Conservation (phyloP, 306 rosid genomes). For the Datisca glomerata region DNA sequence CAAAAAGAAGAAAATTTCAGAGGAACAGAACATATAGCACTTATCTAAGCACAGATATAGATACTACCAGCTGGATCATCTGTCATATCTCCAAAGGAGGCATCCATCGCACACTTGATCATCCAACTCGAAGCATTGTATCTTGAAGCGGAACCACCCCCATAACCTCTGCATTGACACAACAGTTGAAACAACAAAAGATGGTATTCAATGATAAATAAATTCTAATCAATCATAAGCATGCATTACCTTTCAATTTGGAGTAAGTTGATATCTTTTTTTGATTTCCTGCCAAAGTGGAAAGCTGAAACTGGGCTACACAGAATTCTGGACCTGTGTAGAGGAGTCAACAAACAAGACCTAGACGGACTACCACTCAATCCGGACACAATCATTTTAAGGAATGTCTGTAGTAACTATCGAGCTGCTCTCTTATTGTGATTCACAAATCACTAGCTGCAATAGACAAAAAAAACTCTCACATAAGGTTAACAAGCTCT, state of each 20-base stretch:
- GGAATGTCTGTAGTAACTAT: neutral
- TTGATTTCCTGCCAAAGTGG: constrained; percentile 16
- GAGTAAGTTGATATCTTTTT: constrained; percentile 19
- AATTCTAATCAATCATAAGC: constrained; percentile 3
- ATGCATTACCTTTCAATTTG: constrained; percentile 38
- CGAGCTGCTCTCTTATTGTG: constrained; percentile 4
- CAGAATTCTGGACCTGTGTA: constrained; percentile 15
- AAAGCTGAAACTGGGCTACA: constrained; percentile 14
- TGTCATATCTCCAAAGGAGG: constrained; percentile 62
- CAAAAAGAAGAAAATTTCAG: too few relatives aligned
- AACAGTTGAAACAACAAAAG: constrained; percentile 4
- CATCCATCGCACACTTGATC: constrained; percentile 70
- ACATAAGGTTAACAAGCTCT: neutral
- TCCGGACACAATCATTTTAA: constrained; percentile 45
- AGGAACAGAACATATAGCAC: too few relatives aligned
- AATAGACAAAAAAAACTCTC: neutral
- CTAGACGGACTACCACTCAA: constrained; percentile 45
- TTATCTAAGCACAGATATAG: too few relatives aligned
- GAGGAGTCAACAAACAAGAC: constrained; percentile 36
- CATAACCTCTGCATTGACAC: constrained; percentile 16
- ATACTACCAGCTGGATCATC: too few relatives aligned
- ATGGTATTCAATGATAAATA: neutral
- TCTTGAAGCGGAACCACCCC: constrained; percentile 21
- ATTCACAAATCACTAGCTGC: constrained; percentile 10
- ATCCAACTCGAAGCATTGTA: constrained; percentile 17